These are phyloP conservation scores for Malassezia slooffiae DNA, from an alignment of 1,284 basidiomycete genomes.

Conservation along the genomic window DNA sequence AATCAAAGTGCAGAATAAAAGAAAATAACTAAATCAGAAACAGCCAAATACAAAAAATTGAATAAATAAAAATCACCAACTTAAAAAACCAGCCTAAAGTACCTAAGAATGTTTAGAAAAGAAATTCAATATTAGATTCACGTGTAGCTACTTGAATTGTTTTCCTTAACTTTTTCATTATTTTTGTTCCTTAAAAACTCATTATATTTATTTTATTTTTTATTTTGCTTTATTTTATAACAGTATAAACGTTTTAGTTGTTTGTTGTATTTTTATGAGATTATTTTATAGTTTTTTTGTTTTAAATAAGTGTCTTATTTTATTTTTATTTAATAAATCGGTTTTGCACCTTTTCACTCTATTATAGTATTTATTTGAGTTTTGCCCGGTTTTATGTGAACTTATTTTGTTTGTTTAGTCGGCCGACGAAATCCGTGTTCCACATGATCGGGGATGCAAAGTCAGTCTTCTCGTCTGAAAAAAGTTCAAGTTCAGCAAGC, in stretches of 20 bases:
- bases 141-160: background rate
- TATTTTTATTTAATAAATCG: background rate
- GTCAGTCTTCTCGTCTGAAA: no score
- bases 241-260: background rate
- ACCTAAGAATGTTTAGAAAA: background rate
- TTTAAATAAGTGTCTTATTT: background rate
- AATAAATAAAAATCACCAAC: constrained; percentile 1
- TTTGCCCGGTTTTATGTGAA: no score
- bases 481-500: no score
- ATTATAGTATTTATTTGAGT: background rate
- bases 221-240: background rate
- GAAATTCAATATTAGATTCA: background rate
- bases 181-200: background rate
- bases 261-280: background rate
- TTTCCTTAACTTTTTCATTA: background rate
- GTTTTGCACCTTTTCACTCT: background rate
- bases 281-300: background rate
- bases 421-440: no score
- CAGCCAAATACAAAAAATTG: background rate
- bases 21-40: no score
- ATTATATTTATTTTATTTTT: background rate
- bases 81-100: no score
- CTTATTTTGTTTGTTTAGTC: no score
- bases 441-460: no score
- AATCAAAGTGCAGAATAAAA: background rate